These are phyloP conservation scores for Hanseniaspora mollemarum DNA, from an alignment of 805 yeast species.

Conservation along the genomic window DNA sequence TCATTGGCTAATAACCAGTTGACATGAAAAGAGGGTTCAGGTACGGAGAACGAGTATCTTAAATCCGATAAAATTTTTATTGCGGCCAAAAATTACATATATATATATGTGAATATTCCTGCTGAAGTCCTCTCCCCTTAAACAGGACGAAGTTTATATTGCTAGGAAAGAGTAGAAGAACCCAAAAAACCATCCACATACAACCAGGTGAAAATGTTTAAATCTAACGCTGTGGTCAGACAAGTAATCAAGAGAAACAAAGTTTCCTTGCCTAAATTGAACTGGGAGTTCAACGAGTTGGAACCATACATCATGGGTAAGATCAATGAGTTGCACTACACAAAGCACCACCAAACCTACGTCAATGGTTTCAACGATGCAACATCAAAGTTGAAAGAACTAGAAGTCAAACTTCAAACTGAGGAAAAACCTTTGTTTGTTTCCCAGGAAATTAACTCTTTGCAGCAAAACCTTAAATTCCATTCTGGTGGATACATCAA, in stretches of 20 bases:
- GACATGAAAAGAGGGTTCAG: no score
- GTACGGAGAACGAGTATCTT: no score
- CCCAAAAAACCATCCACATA: background rate
- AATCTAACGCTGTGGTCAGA: slow-evolving; percentile 20
- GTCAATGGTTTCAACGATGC: slow-evolving; percentile 77
- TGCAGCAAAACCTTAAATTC: slow-evolving; percentile 71
- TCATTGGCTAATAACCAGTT: background rate
- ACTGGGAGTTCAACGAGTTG: slow-evolving; percentile 71
- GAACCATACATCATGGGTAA: slow-evolving; percentile 81
- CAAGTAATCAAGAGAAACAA: slow-evolving; percentile 38
- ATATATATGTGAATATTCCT: no score
- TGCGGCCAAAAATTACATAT: no score
- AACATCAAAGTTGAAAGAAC: slow-evolving; percentile 58
- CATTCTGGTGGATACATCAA: slow-evolving; percentile 87
- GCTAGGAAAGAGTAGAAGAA: no score
- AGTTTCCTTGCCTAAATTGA: slow-evolving; percentile 68
- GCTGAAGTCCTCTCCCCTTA: background rate
- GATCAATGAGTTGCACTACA: slow-evolving; percentile 77
- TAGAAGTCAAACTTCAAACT: slow-evolving; percentile 47
- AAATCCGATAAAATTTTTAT: no score
- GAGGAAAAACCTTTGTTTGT: slow-evolving; percentile 39
- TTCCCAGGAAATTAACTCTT: slow-evolving; percentile 30
- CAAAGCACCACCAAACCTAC: slow-evolving; percentile 86
- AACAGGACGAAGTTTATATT: background rate
- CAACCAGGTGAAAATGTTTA: slow-evolving; percentile 3